These are phyloP conservation scores for Tylopilus felleus DNA, from an alignment of 768 basidiomycete species.

Conservation along the genomic window DNA sequence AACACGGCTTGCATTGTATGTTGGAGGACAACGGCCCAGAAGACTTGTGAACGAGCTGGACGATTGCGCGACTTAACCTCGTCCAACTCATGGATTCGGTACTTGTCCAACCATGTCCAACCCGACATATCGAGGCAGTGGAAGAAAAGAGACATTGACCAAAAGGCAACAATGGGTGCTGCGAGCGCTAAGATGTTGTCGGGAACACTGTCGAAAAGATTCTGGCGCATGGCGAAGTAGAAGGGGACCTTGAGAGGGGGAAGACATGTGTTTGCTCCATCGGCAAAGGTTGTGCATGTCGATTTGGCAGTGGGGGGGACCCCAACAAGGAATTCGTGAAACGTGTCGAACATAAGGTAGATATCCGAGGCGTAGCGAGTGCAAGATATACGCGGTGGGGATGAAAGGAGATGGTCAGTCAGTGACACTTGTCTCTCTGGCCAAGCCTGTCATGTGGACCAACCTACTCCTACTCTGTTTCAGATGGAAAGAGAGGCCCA, in stretches of 20 bases:
- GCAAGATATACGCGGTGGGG: neutral
- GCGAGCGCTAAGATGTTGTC: constrained; percentile 72
- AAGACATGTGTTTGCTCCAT: constrained; percentile 39
- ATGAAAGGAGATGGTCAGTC: neutral
- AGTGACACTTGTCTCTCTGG: neutral
- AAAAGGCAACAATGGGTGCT: constrained; percentile 80
- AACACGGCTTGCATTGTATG: constrained; percentile 80
- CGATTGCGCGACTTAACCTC: constrained; percentile 76
- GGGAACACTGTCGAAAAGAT: constrained; percentile 53
- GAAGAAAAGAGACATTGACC: constrained; percentile 77
- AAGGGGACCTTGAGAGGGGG: constrained; percentile 41
- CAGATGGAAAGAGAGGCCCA: too few relatives aligned
- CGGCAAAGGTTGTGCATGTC: constrained; percentile 31
- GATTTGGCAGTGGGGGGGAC: constrained; percentile 32
- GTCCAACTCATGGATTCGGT: constrained; percentile 83
- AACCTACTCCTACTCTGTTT: too few relatives aligned
- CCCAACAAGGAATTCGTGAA: constrained; percentile 9
- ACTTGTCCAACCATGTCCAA: constrained; percentile 75
- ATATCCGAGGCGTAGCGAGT: too few relatives aligned
- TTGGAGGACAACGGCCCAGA: constrained; percentile 80
- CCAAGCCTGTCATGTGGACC: too few relatives aligned
- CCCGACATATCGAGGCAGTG: constrained; percentile 71
- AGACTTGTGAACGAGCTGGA: constrained; percentile 66
- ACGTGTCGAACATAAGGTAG: constrained; percentile 15
- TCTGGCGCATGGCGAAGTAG: constrained; percentile 48